These are phyloP conservation scores for Tulasnella sp. DNA, from an alignment of 768 basidiomycete genomes.

Conservation along the genomic window DNA sequence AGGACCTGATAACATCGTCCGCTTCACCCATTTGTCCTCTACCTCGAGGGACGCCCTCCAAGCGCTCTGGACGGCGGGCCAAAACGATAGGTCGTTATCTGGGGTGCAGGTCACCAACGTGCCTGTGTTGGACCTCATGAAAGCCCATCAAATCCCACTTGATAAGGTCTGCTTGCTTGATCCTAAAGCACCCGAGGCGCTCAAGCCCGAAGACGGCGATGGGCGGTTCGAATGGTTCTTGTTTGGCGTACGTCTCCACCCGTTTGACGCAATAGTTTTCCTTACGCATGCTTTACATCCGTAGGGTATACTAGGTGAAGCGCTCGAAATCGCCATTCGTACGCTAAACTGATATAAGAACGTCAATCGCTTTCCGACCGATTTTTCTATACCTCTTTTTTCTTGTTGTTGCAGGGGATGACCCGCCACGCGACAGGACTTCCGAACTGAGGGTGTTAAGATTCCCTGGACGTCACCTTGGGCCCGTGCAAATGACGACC, in stretches of 20 bases:
- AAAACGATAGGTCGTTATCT: conserved; percentile 19
- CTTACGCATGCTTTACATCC: not conserved
- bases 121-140: conserved; percentile 51
- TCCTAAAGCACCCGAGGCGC: conserved; percentile 59
- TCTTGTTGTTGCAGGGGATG: conserved; percentile 50
- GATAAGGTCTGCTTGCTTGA: conserved; percentile 84
- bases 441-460: conserved; percentile 74
- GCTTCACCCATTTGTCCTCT: conserved; percentile 81
- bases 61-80: conserved; percentile 15
- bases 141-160: conserved; percentile 30
- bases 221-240: conserved; percentile 75
- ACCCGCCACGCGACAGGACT: conserved; percentile 90
- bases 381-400: not conserved
- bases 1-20: conserved; percentile 47
- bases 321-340: too few relatives aligned
- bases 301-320: conserved; percentile 50
- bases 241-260: conserved; percentile 53
- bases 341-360: not conserved
- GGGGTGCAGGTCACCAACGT: conserved; percentile 36
- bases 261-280: not conserved
- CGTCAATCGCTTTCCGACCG: not conserved
- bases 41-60: conserved; percentile 47
- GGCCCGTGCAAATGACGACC: conserved; percentile 92
- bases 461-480: conserved; percentile 77
- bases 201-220: conserved; percentile 67